Evolutionary conservation across 2,329 filamentous ascomycete genomes (phyloP).

Genomic region (Fusarium sterilihyphosum): DNA sequence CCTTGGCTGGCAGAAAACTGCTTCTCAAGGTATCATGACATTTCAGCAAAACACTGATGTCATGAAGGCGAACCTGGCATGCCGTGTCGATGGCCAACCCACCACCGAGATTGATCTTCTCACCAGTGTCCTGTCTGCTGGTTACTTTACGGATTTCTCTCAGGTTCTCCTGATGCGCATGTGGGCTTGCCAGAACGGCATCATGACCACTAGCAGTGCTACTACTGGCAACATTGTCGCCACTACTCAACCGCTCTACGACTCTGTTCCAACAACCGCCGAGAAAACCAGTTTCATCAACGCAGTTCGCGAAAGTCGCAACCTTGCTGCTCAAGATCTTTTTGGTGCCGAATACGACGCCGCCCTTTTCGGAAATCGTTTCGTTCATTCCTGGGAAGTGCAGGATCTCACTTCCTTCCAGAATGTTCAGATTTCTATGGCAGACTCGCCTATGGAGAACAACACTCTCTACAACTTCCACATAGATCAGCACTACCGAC

Average conservation of each 20-base stretch:
- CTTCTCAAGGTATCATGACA: conserved; percentile 40
- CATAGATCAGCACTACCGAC: background rate
- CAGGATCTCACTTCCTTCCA: background rate
- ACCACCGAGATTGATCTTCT: conserved; percentile 46
- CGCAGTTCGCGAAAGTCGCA: conserved; percentile 22
- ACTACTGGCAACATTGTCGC: conserved; percentile 1
- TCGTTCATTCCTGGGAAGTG: conserved; percentile 8
- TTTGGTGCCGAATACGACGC: conserved; percentile 27
- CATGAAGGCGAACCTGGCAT: background rate
- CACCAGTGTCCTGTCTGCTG: conserved; percentile 32
- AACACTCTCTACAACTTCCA: conserved; percentile 4
- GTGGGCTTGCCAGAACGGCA: conserved; percentile 34
- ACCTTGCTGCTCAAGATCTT: conserved; percentile 35
- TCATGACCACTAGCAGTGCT: conserved; percentile 39
- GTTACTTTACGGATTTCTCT: conserved; percentile 39
- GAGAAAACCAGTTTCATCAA: conserved; percentile 37
- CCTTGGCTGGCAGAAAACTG: conserved; percentile 55
- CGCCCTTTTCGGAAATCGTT: background rate
- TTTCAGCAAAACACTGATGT: conserved; percentile 18
- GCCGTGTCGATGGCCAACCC: conserved; percentile 22
- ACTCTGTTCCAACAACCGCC: conserved; percentile 3
- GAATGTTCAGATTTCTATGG: conserved; percentile 1
- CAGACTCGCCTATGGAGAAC: background rate
- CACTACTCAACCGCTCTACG: background rate
- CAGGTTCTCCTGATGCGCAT: conserved; percentile 37